Conservation (phyloP, 1,284 basidiomycete species). For the Macrocystidia cucumis region DNA sequence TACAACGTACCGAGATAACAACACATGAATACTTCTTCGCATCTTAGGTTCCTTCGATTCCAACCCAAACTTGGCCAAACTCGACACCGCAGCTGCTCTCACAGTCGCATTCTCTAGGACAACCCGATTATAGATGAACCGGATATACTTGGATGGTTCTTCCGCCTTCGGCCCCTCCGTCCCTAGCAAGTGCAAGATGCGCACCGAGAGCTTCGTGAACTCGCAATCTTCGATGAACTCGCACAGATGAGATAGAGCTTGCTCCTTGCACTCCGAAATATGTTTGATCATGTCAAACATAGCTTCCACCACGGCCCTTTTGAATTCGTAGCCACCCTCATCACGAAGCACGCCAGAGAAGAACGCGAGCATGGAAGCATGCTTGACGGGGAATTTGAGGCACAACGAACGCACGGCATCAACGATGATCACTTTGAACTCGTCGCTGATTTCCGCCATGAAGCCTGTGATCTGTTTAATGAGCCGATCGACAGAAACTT, state of each 20-base stretch:
- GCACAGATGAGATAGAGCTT: conserved; percentile 96
- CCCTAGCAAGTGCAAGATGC: conserved; percentile 92
- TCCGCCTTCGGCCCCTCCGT: conserved; percentile 94
- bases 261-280: conserved; percentile 92
- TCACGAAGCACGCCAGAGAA: conserved; percentile 90
- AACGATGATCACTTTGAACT: conserved; percentile 99
- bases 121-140: conserved; percentile 99
- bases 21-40: conserved; percentile 81
- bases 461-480: conserved; percentile 99
- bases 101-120: conserved; percentile 98
- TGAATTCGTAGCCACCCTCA: conserved; percentile 99
- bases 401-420: conserved; percentile 97
- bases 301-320: conserved; percentile 97
- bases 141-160: conserved; percentile 97
- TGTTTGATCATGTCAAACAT: conserved; percentile 99
- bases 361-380: conserved; percentile 93
- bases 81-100: conserved; percentile 91
- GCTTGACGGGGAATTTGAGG: conserved; percentile 97
- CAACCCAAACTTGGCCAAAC: conserved; percentile 95
- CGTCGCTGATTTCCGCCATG: conserved; percentile 99
- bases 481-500: conserved; percentile 95
- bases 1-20: conserved; percentile 64
- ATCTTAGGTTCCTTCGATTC: conserved; percentile 75
- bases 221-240: conserved; percentile 99
- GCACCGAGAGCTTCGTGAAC: conserved; percentile 97